These are phyloP conservation scores for Lactarius quietus DNA, from an alignment of 768 basidiomycete genomes.

Conservation along the genomic window DNA sequence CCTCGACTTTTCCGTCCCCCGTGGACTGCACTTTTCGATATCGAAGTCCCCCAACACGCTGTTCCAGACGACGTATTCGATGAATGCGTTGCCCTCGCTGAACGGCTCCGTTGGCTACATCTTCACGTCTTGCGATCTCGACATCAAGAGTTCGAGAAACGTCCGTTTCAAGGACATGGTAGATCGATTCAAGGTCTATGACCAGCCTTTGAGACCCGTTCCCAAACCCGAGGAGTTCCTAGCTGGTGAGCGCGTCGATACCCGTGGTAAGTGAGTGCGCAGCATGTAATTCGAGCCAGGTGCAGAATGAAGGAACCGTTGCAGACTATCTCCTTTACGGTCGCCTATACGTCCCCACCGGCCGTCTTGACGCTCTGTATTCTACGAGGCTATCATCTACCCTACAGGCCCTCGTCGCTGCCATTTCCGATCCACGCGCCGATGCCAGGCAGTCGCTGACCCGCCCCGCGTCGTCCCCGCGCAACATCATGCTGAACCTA, in stretches of 20 bases:
- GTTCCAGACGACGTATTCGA: conserved; percentile 88
- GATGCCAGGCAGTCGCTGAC: conserved; percentile 40
- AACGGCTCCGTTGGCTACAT: conserved; percentile 93
- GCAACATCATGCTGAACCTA: conserved; percentile 76
- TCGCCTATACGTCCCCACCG: conserved; percentile 83
- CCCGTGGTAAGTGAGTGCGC: conserved; percentile 52
- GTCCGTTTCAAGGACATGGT: conserved; percentile 86
- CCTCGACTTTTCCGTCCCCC: conserved; percentile 86
- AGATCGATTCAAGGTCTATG: conserved; percentile 82
- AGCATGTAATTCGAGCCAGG: not conserved
- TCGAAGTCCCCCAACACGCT: conserved; percentile 86
- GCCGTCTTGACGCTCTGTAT: conserved; percentile 86
- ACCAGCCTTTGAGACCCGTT: conserved; percentile 76
- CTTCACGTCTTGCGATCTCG: conserved; percentile 82
- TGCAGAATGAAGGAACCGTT: not conserved
- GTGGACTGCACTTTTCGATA: conserved; percentile 71
- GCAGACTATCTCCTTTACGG: conserved; percentile 94
- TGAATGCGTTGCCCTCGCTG: conserved; percentile 89
- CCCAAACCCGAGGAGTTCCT: conserved; percentile 77
- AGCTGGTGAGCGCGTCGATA: conserved; percentile 73
- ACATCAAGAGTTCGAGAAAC: conserved; percentile 62
- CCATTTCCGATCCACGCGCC: conserved; percentile 77
- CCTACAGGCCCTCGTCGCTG: conserved; percentile 76
- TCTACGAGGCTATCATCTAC: conserved; percentile 77
- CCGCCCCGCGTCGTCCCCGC: conserved; percentile 45